Evolutionary conservation across 2,329 filamentous ascomycete species (phyloP).

Genomic region (Aspergillus sp.): DNA sequence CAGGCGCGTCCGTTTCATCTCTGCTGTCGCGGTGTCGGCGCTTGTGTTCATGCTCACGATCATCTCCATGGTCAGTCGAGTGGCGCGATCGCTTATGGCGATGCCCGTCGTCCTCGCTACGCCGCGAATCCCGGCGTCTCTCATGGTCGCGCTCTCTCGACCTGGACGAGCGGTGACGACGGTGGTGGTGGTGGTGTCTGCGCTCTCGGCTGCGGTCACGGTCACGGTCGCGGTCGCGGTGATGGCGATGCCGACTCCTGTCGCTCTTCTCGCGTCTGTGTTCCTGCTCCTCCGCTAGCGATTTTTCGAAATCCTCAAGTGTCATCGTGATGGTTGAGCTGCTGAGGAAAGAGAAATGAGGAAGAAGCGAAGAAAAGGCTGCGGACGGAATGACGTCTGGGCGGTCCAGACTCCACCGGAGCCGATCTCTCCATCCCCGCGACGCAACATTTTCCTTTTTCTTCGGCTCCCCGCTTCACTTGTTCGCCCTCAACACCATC

Average conservation of each 20-base stretch:
- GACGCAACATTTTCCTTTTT: slow-evolving; percentile 29
- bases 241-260: slow-evolving; percentile 36
- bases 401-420: slow-evolving; percentile 32
- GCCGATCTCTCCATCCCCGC: slow-evolving; percentile 32
- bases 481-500: background rate
- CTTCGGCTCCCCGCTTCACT: slow-evolving; percentile 11
- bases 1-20: slow-evolving; percentile 45
- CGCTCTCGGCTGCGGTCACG: slow-evolving; percentile 45
- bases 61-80: slow-evolving; percentile 54
- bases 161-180: slow-evolving; percentile 37
- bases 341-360: background rate
- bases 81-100: slow-evolving; percentile 67
- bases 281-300: slow-evolving; percentile 63
- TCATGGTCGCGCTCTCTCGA: slow-evolving; percentile 38
- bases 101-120: slow-evolving; percentile 57
- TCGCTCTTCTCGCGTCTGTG: slow-evolving; percentile 42
- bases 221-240: slow-evolving; percentile 31
- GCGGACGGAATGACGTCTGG: slow-evolving; percentile 36
- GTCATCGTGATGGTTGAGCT: slow-evolving; percentile 50
- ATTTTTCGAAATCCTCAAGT: slow-evolving; percentile 75
- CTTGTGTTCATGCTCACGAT: slow-evolving; percentile 52
- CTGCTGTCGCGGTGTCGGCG: slow-evolving; percentile 45
- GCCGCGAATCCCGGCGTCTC: slow-evolving; percentile 43
- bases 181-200: slow-evolving; percentile 39
- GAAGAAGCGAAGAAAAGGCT: slow-evolving; percentile 24